A percentile compares a stretch with the other conserved stretches of the same genome.
Conservation (phyloP, 352 stramenopile genomes). For the Globisporangium cederbergense region DNA sequence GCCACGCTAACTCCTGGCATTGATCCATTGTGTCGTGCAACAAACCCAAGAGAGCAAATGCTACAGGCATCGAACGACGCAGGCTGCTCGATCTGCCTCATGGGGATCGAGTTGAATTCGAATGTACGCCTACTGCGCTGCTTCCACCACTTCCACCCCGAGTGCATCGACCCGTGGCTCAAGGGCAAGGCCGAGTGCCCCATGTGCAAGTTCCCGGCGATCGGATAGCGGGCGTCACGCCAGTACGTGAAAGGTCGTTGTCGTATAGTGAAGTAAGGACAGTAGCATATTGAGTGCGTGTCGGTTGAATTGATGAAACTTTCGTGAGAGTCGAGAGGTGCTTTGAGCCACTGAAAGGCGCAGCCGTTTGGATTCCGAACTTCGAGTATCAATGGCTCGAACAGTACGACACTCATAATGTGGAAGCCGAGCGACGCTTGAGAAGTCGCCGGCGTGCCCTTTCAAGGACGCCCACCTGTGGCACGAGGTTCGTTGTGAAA, state of each 20-base stretch:
- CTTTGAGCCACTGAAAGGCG: too few relatives aligned
- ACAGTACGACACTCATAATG: neutral
- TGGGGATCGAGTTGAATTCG: constrained; percentile 35
- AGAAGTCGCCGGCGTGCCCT: too few relatives aligned
- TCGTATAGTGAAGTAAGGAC: neutral
- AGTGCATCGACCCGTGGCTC: constrained; percentile 79
- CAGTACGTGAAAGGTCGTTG: neutral
- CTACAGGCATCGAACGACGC: constrained; percentile 43
- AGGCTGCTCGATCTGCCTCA: constrained; percentile 66
- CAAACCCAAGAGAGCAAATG: constrained; percentile 51
- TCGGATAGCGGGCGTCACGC: constrained; percentile 28
- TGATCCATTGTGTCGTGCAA: neutral
- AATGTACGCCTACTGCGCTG: constrained; percentile 66
- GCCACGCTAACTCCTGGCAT: too few relatives aligned
- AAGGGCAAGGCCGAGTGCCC: constrained; percentile 64
- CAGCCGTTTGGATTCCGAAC: too few relatives aligned
- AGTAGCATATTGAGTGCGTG: too few relatives aligned
- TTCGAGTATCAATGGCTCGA: too few relatives aligned
- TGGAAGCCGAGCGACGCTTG: neutral
- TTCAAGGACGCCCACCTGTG: too few relatives aligned
- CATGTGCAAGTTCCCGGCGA: constrained; percentile 75
- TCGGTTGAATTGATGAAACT: too few relatives aligned
- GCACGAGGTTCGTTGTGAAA: too few relatives aligned
- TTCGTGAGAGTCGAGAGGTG: too few relatives aligned
- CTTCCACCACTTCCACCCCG: constrained; percentile 76